A percentile compares a stretch with the other conserved stretches of the same genome.
Conservation (phyloP, 805 yeast species). For the Starmera caribaea region DNA sequence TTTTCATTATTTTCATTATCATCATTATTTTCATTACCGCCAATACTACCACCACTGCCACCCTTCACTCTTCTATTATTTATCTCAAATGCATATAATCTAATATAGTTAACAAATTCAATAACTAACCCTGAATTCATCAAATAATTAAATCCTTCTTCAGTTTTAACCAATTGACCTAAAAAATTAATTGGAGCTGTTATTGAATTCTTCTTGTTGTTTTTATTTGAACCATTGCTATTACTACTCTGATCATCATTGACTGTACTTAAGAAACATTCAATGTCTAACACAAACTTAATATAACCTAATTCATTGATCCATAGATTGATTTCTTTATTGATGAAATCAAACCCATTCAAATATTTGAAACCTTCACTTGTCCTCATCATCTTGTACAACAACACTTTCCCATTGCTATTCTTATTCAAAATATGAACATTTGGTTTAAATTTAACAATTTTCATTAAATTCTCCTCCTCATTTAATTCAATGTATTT, state of each 20-base stretch:
- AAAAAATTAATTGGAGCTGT: conserved; percentile 60
- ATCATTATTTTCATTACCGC: too few species aligned
- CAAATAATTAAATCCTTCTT: conserved; percentile 64
- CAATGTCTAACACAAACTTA: conserved; percentile 40
- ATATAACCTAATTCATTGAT: conserved; percentile 32
- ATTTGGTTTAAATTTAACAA: conserved; percentile 48
- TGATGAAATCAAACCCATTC: conserved; percentile 48
- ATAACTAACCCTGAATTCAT: conserved; percentile 38
- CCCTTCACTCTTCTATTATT: conserved; percentile 2
- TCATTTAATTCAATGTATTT: conserved; percentile 42
- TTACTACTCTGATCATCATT: conserved; percentile 11
- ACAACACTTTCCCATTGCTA: conserved; percentile 29
- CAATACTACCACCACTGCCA: too few species aligned
- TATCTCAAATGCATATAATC: conserved; percentile 17
- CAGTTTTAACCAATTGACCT: conserved; percentile 70
- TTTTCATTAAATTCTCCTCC: conserved; percentile 34
- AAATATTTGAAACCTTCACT: conserved; percentile 56
- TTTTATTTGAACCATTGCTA: conserved; percentile 4
- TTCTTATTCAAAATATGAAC: conserved; percentile 20
- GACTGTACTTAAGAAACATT: conserved; percentile 22
- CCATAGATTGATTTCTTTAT: conserved; percentile 64
- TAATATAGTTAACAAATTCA: conserved; percentile 25
- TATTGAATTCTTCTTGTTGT: not conserved
- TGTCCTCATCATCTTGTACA: too few species aligned
- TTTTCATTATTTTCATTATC: too few species aligned